Conservation (phyloP, 768 basidiomycete genomes). For the Kondoa malvinella region DNA sequence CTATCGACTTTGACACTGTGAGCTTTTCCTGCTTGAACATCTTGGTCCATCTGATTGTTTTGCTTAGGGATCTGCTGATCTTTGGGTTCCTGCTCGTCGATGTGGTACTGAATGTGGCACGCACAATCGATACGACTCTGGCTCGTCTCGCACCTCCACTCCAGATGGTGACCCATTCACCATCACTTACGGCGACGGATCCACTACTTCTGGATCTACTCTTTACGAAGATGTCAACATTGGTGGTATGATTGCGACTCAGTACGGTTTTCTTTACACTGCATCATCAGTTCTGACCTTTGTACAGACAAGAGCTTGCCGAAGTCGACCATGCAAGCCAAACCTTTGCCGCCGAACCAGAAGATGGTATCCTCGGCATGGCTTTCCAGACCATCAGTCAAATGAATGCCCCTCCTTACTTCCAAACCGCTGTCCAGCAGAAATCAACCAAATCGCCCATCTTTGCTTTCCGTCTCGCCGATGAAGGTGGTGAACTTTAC, state of each 20-base stretch:
- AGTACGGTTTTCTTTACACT: slow-evolving; percentile 27
- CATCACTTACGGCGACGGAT: slow-evolving; percentile 41
- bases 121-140: slow-evolving; percentile 32
- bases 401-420: slow-evolving; percentile 29
- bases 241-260: slow-evolving; percentile 37
- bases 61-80: slow-evolving; percentile 14
- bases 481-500: slow-evolving; percentile 28
- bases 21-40: neutral
- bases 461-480: slow-evolving; percentile 26
- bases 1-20: slow-evolving; percentile 36
- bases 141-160: slow-evolving; percentile 30
- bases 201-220: slow-evolving; percentile 14
- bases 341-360: slow-evolving; percentile 14
- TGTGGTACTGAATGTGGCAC: slow-evolving; percentile 27
- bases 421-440: slow-evolving; percentile 22
- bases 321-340: slow-evolving; percentile 30
- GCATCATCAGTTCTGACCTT: neutral
- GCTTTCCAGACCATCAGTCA: slow-evolving; percentile 37
- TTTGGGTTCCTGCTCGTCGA: slow-evolving; percentile 21
- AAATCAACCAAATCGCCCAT: slow-evolving; percentile 11
- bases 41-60: neutral
- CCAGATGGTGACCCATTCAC: slow-evolving; percentile 28
- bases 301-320: slow-evolving; percentile 35
- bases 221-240: slow-evolving; percentile 26
- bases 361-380: slow-evolving; percentile 26